Base-by-base conservation (phyloP, 768 basidiomycete species). In the Kwoniella pini region DNA sequence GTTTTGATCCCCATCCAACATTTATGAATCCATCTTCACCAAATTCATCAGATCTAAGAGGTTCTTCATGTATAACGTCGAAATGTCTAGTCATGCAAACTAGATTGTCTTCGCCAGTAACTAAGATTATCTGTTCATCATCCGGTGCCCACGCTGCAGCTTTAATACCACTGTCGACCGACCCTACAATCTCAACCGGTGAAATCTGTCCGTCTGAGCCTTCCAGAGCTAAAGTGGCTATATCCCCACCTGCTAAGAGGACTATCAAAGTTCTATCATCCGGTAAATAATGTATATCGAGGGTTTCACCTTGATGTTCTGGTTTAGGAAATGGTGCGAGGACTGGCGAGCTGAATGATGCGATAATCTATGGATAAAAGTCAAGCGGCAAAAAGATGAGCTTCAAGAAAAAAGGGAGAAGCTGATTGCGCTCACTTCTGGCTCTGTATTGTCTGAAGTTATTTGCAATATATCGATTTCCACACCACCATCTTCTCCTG, bases 1-100 rank as follows among this genome's bases (percentile, higher is more conserved):
- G 84, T 72, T 94, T 95, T 1, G 90, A 89, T 39, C 96, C 96
- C 96, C 96, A 99, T 15, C 96, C 96, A 60, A 97, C 91, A 69
- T 94, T 91, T 70, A 97, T 91, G 2, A 90, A 90, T 24, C 87
- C 85, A 87, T 90, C 91, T 83, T 94, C 88, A 38, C 95, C 96
- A 68, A 93, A 94, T 42, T 90, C 89, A 38, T 80, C 75, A 0
- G 86, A 83, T 64, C 89, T 84, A 1, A 97, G 77, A 0, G 85
- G 84, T 4, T 82, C 81, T 71, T 98, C 96, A 43, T 87, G 88
- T 22, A 97, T 81, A 13, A 93, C 86, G 63, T 96, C 92, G 77
- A 98, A 94, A 15, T 86, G 84, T 7, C 87, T 84, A 1, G 90
- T 91, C 89, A 98, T 91, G 39, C 92, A 80, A 45, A 96, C 85